A percentile compares a stretch with the other conserved stretches of the same genome.
These are phyloP conservation scores for Salix dunnii DNA, from an alignment of 345 rosid genomes.

Conservation along the genomic window DNA sequence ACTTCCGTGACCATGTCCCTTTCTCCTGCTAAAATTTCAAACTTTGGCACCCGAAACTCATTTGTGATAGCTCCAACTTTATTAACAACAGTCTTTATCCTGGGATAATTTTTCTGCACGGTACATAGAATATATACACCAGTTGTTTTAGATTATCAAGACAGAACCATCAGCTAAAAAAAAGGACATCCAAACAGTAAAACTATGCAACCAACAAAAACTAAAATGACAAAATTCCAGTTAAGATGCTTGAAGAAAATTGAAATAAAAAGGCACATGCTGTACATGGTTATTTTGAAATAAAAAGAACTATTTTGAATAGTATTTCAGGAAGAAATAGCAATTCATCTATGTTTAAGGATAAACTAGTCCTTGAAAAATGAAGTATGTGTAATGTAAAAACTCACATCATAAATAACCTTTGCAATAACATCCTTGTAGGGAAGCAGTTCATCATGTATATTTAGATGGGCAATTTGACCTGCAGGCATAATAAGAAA, in stretches of 20 bases:
- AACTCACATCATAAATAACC: conserved; percentile 82
- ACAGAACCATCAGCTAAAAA: background rate
- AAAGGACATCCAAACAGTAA: background rate
- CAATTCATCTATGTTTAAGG: background rate
- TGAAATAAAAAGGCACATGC: background rate
- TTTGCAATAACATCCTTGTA: conserved; percentile 84
- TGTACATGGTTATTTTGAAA: background rate
- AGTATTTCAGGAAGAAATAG: background rate
- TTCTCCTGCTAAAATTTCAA: conserved; percentile 89
- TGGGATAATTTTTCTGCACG: too few relatives aligned
- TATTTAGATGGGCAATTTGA: conserved; percentile 87
- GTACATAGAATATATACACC: conserved; percentile 36
- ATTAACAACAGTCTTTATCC: too few relatives aligned
- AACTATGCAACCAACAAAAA: background rate
- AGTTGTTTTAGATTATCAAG: too few relatives aligned
- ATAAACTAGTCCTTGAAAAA: background rate
- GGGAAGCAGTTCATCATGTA: conserved; percentile 76
- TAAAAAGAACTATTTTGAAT: background rate
- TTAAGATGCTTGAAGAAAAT: background rate
- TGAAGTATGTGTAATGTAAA: conserved; percentile 2
- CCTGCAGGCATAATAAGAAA: conserved; percentile 51
- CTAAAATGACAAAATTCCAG: background rate
- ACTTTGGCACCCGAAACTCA: conserved; percentile 89
- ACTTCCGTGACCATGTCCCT: conserved; percentile 80
- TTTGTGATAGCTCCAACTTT: conserved; percentile 50